phyloP scores from a whole-genome alignment of 2,329 filamentous ascomycete species.

The Chaetomiaceae sp. region DNA sequence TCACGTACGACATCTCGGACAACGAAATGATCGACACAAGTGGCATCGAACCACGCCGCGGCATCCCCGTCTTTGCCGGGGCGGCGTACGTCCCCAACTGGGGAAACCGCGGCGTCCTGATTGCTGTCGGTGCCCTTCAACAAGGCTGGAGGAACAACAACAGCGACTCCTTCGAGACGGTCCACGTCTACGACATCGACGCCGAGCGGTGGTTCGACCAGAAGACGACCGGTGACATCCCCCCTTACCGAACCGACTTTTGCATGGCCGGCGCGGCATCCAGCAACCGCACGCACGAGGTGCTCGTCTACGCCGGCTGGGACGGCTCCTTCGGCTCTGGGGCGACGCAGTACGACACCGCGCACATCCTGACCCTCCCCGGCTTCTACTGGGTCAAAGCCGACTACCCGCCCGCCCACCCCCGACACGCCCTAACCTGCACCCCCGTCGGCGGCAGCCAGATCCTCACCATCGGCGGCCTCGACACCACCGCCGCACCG shows the following conservation, averaged over 20 bases:
- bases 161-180: constrained; percentile 13
- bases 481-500: constrained; percentile 24
- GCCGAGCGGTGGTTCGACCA: constrained; percentile 24
- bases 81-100: constrained; percentile 22
- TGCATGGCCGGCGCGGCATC: constrained; percentile 25
- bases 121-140: constrained; percentile 17
- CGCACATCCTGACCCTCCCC: constrained; percentile 26
- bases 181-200: constrained; percentile 21
- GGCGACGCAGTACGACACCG: constrained; percentile 22
- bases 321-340: constrained; percentile 17
- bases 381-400: constrained; percentile 27
- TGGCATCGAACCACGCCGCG: neutral
- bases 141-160: neutral
- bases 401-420: constrained; percentile 20
- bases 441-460: constrained; percentile 35
- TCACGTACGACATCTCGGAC: constrained; percentile 18
- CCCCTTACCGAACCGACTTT: constrained; percentile 21
- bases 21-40: constrained; percentile 2
- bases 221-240: constrained; percentile 18
- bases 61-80: constrained; percentile 1
- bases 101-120: constrained; percentile 19
- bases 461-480: constrained; percentile 37
- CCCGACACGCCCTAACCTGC: constrained; percentile 24
- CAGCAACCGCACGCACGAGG: constrained; percentile 24
- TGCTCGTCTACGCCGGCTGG: constrained; percentile 27